Conservation (phyloP, 1,284 basidiomycete species). For the Cryptococcus sp. region DNA sequence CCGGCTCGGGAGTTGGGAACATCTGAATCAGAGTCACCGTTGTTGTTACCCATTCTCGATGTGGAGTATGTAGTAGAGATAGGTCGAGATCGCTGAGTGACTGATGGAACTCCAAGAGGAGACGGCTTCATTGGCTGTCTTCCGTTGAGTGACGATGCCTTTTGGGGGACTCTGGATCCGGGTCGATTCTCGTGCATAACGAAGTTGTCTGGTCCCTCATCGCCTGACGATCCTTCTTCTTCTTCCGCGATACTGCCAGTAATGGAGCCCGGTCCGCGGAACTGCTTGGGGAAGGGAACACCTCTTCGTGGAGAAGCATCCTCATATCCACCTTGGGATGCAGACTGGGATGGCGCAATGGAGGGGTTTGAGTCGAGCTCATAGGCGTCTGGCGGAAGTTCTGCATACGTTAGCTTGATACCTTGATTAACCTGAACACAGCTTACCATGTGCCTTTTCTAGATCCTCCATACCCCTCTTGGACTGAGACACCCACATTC, state of each 20-base stretch:
- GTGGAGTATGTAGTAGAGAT: slow-evolving; percentile 12
- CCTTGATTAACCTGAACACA: neutral
- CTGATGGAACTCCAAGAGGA: slow-evolving; percentile 33
- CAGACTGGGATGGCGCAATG: slow-evolving; percentile 47
- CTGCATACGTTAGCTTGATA: slow-evolving; percentile 4
- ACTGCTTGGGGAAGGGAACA: slow-evolving; percentile 13
- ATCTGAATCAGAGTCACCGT: slow-evolving; percentile 14
- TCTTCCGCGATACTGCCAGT: slow-evolving; percentile 44
- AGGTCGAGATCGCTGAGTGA: slow-evolving; percentile 18
- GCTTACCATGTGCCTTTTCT: slow-evolving; percentile 33
- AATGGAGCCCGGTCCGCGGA: slow-evolving; percentile 30
- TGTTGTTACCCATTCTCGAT: neutral
- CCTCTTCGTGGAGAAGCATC: slow-evolving; percentile 7
- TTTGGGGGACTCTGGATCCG: slow-evolving; percentile 7
- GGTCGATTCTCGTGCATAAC: slow-evolving; percentile 44
- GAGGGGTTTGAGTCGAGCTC: slow-evolving; percentile 49
- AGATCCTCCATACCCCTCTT: slow-evolving; percentile 43
- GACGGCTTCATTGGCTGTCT: slow-evolving; percentile 12
- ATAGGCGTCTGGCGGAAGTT: slow-evolving; percentile 36
- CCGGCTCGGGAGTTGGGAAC: slow-evolving; percentile 12
- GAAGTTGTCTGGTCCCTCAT: slow-evolving; percentile 29
- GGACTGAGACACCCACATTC: slow-evolving; percentile 47
- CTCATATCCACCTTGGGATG: slow-evolving; percentile 22
- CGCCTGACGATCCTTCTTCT: slow-evolving; percentile 42
- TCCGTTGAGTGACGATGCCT: neutral